Conservation (phyloP, 1,139 yeast genomes). For the Blastobotrys apis region DNA sequence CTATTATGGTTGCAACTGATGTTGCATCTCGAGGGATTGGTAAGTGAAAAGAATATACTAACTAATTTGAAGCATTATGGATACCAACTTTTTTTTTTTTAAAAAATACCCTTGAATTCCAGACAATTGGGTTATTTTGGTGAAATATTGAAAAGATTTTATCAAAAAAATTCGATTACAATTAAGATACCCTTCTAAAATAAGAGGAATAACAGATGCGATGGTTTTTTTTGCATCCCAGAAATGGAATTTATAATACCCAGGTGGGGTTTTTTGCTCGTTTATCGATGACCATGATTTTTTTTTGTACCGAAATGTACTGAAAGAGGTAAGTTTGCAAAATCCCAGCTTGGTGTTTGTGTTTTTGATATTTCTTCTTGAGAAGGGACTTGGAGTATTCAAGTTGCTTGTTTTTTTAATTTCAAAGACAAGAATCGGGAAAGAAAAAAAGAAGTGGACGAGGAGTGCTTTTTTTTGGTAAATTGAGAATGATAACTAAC, state of each 20-base stretch:
- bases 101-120: conserved; percentile 4
- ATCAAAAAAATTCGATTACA: neutral
- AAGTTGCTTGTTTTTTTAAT: neutral
- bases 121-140: neutral
- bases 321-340: neutral
- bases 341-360: no score
- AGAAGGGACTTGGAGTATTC: neutral
- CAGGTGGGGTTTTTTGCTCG: neutral
- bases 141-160: no score
- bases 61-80: no score
- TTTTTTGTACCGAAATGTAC: no score
- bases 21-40: conserved; percentile 99
- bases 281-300: no score
- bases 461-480: conserved; percentile 1
- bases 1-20: conserved; percentile 98
- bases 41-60: conserved; percentile 46
- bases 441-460: neutral
- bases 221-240: neutral
- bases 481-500: conserved; percentile 2
- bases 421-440: neutral
- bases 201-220: neutral
- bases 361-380: neutral
- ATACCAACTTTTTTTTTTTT: conserved; percentile 1
- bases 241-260: neutral
- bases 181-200: neutral